phyloP scores from a whole-genome alignment of 208 protist genomes.

The Lotmaria passim region DNA sequence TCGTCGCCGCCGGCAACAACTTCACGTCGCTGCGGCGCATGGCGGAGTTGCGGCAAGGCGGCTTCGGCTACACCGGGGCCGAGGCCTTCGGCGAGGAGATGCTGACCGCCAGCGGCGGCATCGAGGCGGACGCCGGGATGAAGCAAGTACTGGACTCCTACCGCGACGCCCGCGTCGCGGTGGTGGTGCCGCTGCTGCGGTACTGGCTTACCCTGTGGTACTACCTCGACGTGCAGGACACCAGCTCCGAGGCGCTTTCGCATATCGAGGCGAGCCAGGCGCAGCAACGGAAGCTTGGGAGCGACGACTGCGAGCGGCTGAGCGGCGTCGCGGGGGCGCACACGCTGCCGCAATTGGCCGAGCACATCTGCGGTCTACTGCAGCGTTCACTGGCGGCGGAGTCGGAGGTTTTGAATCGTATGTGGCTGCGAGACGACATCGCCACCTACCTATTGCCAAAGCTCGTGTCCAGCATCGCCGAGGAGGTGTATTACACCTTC shows the following conservation, averaged over 20 bases:
- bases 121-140: constrained; percentile 47
- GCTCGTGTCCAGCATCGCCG: constrained; percentile 59
- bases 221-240: constrained; percentile 30
- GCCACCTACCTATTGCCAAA: constrained; percentile 52
- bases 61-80: constrained; percentile 39
- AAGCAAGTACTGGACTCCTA: constrained; percentile 69
- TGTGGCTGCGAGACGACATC: constrained; percentile 87
- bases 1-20: constrained; percentile 42
- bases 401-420: constrained; percentile 52
- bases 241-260: constrained; percentile 13
- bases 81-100: constrained; percentile 52
- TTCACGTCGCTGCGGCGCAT: constrained; percentile 73
- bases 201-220: constrained; percentile 64
- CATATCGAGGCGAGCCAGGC: not conserved
- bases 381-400: constrained; percentile 59
- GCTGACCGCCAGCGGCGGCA: constrained; percentile 21
- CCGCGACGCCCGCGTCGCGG: constrained; percentile 59
- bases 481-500: constrained; percentile 84
- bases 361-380: constrained; percentile 62
- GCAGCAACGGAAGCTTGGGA: not conserved
- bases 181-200: constrained; percentile 71
- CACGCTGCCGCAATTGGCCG: constrained; percentile 58
- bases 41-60: constrained; percentile 60
- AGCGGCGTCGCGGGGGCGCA: constrained; percentile 23
- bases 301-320: constrained; percentile 14